Evolutionary conservation across 345 rosid genomes (phyloP).

Genomic region (Streptanthus diversifolius): DNA sequence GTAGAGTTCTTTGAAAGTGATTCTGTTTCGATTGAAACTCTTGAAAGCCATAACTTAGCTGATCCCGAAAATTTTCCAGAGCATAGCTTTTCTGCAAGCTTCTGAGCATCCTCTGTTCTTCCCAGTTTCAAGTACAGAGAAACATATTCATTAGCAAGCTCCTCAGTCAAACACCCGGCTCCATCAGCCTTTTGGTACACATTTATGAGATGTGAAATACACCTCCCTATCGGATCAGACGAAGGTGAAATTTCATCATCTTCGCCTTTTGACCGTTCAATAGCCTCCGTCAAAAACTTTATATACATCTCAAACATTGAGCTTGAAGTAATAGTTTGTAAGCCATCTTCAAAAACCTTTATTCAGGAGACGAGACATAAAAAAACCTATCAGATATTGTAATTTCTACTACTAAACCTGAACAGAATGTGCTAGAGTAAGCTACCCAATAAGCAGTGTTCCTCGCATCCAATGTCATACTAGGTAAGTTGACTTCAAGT

Average conservation of each 20-base stretch:
- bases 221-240: constrained; percentile 31
- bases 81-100: constrained; percentile 61
- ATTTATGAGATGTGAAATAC: constrained; percentile 42
- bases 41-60: constrained; percentile 54
- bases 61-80: constrained; percentile 50
- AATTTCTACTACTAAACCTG: not conserved
- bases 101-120: constrained; percentile 53
- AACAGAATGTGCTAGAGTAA: not conserved
- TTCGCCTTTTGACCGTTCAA: constrained; percentile 39
- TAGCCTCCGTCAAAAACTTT: constrained; percentile 54
- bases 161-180: constrained; percentile 57
- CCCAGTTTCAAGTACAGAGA: constrained; percentile 64
- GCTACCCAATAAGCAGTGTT: not conserved
- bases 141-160: constrained; percentile 61
- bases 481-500: not conserved
- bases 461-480: not conserved
- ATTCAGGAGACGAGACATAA: not conserved
- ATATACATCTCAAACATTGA: constrained; percentile 54
- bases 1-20: constrained; percentile 34
- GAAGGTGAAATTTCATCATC: constrained; percentile 24
- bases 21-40: constrained; percentile 57
- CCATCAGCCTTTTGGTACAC: constrained; percentile 68
- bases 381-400: constrained; percentile 3
- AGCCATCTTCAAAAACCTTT: constrained; percentile 78
- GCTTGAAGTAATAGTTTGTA: constrained; percentile 52